These are phyloP conservation scores for Hypoxylon rubiginosum DNA, from an alignment of 2,329 filamentous ascomycete genomes.

Conservation along the genomic window DNA sequence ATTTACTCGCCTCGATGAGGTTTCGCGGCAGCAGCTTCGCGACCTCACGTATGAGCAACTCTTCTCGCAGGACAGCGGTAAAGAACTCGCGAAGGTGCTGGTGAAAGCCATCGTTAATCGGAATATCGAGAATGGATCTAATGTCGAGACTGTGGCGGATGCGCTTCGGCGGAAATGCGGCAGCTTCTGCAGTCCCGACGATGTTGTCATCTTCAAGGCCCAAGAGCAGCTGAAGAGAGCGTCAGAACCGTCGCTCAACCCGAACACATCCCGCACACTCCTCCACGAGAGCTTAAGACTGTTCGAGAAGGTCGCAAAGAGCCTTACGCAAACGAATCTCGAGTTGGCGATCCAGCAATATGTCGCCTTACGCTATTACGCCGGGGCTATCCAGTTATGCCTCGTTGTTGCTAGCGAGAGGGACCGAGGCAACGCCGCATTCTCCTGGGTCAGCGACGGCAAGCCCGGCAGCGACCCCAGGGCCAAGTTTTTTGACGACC, in stretches of 20 bases:
- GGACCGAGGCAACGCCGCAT: slow-evolving; percentile 87
- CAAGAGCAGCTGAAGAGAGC: slow-evolving; percentile 94
- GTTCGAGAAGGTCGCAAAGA: slow-evolving; percentile 89
- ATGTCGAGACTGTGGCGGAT: slow-evolving; percentile 97
- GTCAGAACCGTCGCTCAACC: slow-evolving; percentile 80
- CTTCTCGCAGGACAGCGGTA: slow-evolving; percentile 83
- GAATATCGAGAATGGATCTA: slow-evolving; percentile 96
- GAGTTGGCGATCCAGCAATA: slow-evolving; percentile 84
- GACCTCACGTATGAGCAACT: slow-evolving; percentile 89
- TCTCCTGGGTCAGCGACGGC: slow-evolving; percentile 89
- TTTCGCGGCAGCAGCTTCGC: slow-evolving; percentile 76
- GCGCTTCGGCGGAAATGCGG: slow-evolving; percentile 92
- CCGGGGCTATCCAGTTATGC: slow-evolving; percentile 90
- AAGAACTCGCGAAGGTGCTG: slow-evolving; percentile 90
- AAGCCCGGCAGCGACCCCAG: slow-evolving; percentile 79
- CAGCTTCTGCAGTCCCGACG: slow-evolving; percentile 96
- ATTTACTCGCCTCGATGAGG: slow-evolving; percentile 78
- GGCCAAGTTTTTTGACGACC: slow-evolving; percentile 74
- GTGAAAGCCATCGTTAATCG: slow-evolving; percentile 98
- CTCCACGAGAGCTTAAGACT: slow-evolving; percentile 90
- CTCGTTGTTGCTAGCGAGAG: slow-evolving; percentile 85
- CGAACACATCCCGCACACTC: slow-evolving; percentile 80
- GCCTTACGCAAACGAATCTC: slow-evolving; percentile 84
- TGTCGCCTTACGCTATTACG: slow-evolving; percentile 86
- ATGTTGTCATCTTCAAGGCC: slow-evolving; percentile 98